phyloP scores from a whole-genome alignment of 139 green algal species.

The Zygnema cylindricum region DNA sequence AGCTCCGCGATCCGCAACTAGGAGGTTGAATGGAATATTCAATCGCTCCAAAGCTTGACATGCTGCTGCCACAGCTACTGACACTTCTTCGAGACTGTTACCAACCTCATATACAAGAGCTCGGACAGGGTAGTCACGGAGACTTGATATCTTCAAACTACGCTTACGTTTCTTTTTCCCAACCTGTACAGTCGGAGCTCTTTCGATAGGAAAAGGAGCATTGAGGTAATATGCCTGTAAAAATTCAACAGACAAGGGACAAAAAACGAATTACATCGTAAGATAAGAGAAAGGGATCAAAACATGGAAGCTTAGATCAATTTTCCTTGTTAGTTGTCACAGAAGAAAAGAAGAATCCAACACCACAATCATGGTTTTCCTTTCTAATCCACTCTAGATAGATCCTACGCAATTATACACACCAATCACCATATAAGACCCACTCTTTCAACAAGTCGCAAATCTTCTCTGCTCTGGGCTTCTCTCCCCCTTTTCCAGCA shows the following conservation, averaged over 20 bases:
- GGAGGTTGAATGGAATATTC: slow-evolving; percentile 96
- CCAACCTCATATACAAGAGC: slow-evolving; percentile 88
- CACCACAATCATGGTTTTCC: too few species aligned
- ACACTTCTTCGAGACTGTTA: slow-evolving; percentile 69
- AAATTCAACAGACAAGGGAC: slow-evolving; percentile 46
- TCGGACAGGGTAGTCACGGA: slow-evolving; percentile 86
- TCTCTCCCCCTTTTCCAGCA: too few species aligned
- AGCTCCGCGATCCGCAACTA: slow-evolving; percentile 87
- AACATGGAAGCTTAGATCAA: too few species aligned
- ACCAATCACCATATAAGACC: too few species aligned
- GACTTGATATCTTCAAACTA: slow-evolving; percentile 72
- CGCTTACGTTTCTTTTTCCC: slow-evolving; percentile 91
- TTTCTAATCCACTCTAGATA: too few species aligned
- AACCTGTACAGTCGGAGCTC: slow-evolving; percentile 62
- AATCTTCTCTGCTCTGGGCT: too few species aligned
- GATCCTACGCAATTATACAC: too few species aligned
- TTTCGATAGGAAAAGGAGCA: slow-evolving; percentile 83
- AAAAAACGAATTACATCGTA: too few species aligned
- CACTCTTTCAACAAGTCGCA: too few species aligned
- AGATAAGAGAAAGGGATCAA: too few species aligned
- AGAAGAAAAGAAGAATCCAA: too few species aligned
- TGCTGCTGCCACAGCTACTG: slow-evolving; percentile 70
- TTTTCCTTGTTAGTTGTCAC: too few species aligned
- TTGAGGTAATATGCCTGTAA: slow-evolving; percentile 83
- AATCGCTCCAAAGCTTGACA: slow-evolving; percentile 75